Percentiles rank a stretch among this genome's conserved stretches.
These are phyloP conservation scores for Papiliotrema terrestris DNA, from an alignment of 1,284 basidiomycete species.

Conservation along the genomic window DNA sequence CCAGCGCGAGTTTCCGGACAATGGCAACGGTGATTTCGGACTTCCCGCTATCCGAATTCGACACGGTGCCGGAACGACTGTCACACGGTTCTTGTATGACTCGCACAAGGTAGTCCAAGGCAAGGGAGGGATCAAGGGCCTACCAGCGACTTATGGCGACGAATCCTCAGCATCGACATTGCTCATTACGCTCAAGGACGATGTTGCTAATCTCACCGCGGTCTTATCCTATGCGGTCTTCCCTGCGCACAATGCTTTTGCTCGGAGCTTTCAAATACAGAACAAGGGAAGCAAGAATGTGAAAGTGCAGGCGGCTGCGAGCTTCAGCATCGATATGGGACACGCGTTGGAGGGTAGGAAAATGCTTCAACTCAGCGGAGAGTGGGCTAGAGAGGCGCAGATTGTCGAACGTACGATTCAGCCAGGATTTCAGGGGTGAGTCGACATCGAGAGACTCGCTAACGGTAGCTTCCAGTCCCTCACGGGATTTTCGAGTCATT, in stretches of 20 bases:
- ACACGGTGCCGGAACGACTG: slow-evolving; percentile 16
- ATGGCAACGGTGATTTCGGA: slow-evolving; percentile 32
- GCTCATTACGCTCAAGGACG: slow-evolving; percentile 21
- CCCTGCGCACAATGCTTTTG: slow-evolving; percentile 14
- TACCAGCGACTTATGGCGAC: slow-evolving; percentile 26
- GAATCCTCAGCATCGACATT: slow-evolving; percentile 19
- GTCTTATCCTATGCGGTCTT: slow-evolving; percentile 28
- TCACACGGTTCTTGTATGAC: slow-evolving; percentile 19
- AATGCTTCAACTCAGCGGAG: slow-evolving; percentile 27
- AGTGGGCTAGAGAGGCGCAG: slow-evolving; percentile 29
- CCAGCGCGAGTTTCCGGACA: slow-evolving; percentile 27
- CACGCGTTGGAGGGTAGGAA: slow-evolving; percentile 18
- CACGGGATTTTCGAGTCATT: slow-evolving; percentile 30
- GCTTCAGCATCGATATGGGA: slow-evolving; percentile 23
- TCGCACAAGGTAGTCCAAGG: slow-evolving; percentile 18
- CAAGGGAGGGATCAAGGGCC: slow-evolving; percentile 17
- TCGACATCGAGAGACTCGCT: not conserved
- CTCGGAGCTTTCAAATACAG: slow-evolving; percentile 12
- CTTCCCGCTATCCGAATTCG: slow-evolving; percentile 26
- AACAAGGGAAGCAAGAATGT: slow-evolving; percentile 17
- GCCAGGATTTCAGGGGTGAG: slow-evolving; percentile 33
- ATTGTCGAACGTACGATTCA: slow-evolving; percentile 19
- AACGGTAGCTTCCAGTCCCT: slow-evolving; percentile 22
- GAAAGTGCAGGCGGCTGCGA: slow-evolving; percentile 20
- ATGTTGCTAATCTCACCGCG: slow-evolving; percentile 9